Percentiles rank a stretch among this genome's conserved stretches.
Conservation (phyloP, 1,284 basidiomycete species). For the Entoloma clypeatum region DNA sequence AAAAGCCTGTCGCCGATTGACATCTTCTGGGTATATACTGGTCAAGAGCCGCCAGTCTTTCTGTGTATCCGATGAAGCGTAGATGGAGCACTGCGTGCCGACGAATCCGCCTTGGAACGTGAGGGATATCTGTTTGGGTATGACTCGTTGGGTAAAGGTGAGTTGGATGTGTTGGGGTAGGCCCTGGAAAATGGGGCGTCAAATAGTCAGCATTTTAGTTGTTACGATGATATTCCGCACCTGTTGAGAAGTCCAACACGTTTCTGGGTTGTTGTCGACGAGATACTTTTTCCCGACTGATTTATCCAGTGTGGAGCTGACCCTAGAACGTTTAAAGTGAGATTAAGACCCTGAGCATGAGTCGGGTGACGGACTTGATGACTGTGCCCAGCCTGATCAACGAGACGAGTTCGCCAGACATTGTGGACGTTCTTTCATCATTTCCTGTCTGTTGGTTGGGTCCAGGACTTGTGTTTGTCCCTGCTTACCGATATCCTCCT, state of each 20-base stretch:
- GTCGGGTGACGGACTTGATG: slow-evolving; percentile 45
- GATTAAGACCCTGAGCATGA: slow-evolving; percentile 9
- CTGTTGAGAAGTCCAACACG: slow-evolving; percentile 82
- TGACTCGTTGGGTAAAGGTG: slow-evolving; percentile 47
- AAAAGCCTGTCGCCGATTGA: slow-evolving; percentile 68
- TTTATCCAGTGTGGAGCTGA: slow-evolving; percentile 82
- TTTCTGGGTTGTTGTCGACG: slow-evolving; percentile 68
- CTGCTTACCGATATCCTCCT: slow-evolving; percentile 3
- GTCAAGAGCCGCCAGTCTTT: slow-evolving; percentile 46
- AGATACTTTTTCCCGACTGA: slow-evolving; percentile 68
- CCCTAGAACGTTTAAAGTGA: slow-evolving; percentile 43
- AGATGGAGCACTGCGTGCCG: slow-evolving; percentile 57
- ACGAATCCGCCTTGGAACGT: slow-evolving; percentile 85
- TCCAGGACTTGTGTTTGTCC: slow-evolving; percentile 5
- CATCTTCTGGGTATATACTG: slow-evolving; percentile 69
- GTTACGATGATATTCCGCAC: slow-evolving; percentile 32
- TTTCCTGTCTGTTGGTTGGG: not conserved
- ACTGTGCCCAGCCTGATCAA: slow-evolving; percentile 44
- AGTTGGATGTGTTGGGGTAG: slow-evolving; percentile 72
- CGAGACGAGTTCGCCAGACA: slow-evolving; percentile 22
- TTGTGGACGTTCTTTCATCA: slow-evolving; percentile 6
- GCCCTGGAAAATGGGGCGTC: slow-evolving; percentile 42
- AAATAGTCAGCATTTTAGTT: not conserved
- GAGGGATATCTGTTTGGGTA: slow-evolving; percentile 52
- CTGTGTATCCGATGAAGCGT: slow-evolving; percentile 28